These are phyloP conservation scores for Cucurbita pepo DNA, from an alignment of 306 rosid species.

Conservation along the genomic window DNA sequence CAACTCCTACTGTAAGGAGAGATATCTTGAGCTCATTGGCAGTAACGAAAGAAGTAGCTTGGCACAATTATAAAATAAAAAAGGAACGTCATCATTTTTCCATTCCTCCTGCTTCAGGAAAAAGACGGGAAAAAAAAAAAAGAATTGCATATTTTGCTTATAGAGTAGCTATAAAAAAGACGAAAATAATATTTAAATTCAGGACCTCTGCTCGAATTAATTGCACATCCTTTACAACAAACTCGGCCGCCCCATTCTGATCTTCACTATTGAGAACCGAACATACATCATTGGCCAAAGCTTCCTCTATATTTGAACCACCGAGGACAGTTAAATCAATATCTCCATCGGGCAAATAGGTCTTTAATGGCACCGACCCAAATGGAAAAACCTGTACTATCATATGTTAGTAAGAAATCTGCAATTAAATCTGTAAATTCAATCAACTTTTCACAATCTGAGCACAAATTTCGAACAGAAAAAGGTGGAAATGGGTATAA, in stretches of 20 bases:
- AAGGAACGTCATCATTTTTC: no score
- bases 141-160: background rate
- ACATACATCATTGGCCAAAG: conserved; percentile 42
- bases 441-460: background rate
- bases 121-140: background rate
- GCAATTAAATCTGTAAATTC: background rate
- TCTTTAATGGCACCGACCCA: conserved; percentile 86
- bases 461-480: background rate
- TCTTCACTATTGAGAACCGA: conserved; percentile 50
- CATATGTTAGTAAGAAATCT: background rate
- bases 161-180: background rate
- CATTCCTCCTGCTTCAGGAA: no score
- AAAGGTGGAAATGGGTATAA: background rate
- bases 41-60: background rate
- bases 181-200: background rate
- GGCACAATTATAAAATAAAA: background rate
- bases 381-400: conserved; percentile 57
- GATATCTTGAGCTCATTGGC: background rate
- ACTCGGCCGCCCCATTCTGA: conserved; percentile 47
- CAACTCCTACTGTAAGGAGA: background rate
- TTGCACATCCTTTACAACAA: conserved; percentile 75
- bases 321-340: conserved; percentile 68
- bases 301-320: conserved; percentile 39
- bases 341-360: conserved; percentile 92
- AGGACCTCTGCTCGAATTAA: conserved; percentile 86